Evolutionary conservation across 139 green algal genomes (phyloP).

Genomic region (Volvox africanus): DNA sequence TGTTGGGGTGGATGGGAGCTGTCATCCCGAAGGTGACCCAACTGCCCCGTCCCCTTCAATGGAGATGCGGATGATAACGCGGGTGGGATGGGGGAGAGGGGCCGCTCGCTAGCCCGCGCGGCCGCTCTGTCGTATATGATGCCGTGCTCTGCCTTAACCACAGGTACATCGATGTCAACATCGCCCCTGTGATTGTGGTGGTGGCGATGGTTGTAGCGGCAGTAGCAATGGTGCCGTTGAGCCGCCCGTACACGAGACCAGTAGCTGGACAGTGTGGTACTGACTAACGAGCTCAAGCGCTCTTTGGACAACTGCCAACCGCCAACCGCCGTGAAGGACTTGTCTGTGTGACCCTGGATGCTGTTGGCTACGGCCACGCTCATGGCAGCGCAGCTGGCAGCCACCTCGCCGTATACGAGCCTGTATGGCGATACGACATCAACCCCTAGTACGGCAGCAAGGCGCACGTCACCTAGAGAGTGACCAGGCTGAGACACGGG

Average conservation of each 20-base stretch:
- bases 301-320: neutral
- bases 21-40: neutral
- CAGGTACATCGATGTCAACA: too few relatives aligned
- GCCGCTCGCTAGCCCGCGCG: too few relatives aligned
- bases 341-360: neutral
- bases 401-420: neutral
- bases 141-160: neutral
- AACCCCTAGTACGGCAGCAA: neutral
- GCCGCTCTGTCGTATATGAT: neutral
- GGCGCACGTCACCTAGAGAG: neutral
- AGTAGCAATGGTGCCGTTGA: neutral
- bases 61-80: neutral
- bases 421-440: conserved; percentile 24
- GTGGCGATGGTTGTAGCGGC: neutral
- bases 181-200: neutral
- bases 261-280: neutral
- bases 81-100: neutral
- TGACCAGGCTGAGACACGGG: neutral
- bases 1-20: neutral
- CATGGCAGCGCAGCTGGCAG: conserved; percentile 22
- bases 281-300: neutral
- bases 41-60: neutral
- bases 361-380: neutral
- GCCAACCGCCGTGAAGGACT: neutral
- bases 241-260: neutral